phyloP scores from a whole-genome alignment of 139 green algal species.

The Micractinium conductrix region DNA sequence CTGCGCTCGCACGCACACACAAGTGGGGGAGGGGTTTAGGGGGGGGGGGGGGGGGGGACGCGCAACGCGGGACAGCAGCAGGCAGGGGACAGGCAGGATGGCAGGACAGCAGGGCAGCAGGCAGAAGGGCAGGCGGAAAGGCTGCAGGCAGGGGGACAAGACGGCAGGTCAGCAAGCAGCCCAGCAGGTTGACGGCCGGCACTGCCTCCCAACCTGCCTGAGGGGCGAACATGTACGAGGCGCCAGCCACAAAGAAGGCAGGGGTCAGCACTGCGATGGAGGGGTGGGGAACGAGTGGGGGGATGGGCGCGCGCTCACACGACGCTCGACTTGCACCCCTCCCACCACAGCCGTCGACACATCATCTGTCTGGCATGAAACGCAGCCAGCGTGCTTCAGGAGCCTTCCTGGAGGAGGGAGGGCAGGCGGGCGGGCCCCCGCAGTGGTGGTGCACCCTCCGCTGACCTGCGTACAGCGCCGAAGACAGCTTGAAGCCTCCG shows the following conservation, averaged over 20 bases:
- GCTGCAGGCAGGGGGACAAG: no score
- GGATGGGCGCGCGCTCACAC: not conserved
- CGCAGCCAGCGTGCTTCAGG: no score
- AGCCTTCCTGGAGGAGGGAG: not conserved
- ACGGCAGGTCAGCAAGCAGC: constrained; percentile 42
- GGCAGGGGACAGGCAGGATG: no score
- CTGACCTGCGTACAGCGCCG: constrained; percentile 33
- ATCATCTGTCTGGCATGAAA: not conserved
- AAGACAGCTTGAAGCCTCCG: constrained; percentile 44
- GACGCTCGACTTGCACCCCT: no score
- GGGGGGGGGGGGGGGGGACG: no score
- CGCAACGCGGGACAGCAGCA: no score
- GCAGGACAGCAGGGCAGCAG: not conserved
- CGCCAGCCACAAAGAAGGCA: constrained; percentile 46
- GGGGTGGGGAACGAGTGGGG: no score
- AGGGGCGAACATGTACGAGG: constrained; percentile 37
- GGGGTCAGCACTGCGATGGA: constrained; percentile 47
- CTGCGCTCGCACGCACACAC: not conserved
- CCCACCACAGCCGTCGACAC: no score
- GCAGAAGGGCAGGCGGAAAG: no score
- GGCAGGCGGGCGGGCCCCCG: no score
- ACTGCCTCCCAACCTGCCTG: constrained; percentile 8
- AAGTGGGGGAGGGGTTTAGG: not conserved
- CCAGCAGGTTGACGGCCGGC: constrained; percentile 33
- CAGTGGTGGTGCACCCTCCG: not conserved